Evolutionary conservation across 2,329 filamentous ascomycete genomes (phyloP).

Genomic region (Fusarium falciforme): DNA sequence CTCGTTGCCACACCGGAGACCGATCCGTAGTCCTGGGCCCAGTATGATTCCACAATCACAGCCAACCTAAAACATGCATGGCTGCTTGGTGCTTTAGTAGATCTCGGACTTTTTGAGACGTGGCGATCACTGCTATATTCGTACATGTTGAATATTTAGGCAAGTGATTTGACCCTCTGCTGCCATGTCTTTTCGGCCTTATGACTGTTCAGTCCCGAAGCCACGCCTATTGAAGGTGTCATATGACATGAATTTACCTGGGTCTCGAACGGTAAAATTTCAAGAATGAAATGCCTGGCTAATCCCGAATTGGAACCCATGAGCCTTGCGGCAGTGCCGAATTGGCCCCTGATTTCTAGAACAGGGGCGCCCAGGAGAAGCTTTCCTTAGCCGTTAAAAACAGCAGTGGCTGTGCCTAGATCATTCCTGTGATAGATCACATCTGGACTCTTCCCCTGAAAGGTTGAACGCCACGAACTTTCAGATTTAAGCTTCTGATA

Average conservation of each 20-base stretch:
- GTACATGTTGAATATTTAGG: not conserved
- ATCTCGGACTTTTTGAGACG: not conserved
- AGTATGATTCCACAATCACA: not conserved
- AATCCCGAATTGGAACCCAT: not conserved
- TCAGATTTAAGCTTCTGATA: not conserved
- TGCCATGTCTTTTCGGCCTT: not conserved
- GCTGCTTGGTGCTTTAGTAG: not conserved
- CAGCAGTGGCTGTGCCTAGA: conserved; percentile 1
- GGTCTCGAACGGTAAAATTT: not conserved
- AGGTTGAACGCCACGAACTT: not conserved
- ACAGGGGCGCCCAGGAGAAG: not conserved
- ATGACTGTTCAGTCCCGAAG: not conserved
- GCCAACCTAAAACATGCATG: not conserved
- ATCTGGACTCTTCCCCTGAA: not conserved
- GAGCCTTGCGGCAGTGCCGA: not conserved
- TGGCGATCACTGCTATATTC: not conserved
- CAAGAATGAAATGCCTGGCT: not conserved
- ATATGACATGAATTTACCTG: not conserved
- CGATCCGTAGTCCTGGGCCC: not conserved
- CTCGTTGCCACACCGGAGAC: not conserved
- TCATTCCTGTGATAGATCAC: not conserved
- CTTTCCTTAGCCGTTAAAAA: not conserved
- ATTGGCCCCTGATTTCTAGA: not conserved
- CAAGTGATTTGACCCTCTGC: not conserved
- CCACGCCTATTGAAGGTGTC: not conserved